Evolutionary conservation across 2,329 filamentous ascomycete species (phyloP).

Genomic region (Xylariaceae sp.): DNA sequence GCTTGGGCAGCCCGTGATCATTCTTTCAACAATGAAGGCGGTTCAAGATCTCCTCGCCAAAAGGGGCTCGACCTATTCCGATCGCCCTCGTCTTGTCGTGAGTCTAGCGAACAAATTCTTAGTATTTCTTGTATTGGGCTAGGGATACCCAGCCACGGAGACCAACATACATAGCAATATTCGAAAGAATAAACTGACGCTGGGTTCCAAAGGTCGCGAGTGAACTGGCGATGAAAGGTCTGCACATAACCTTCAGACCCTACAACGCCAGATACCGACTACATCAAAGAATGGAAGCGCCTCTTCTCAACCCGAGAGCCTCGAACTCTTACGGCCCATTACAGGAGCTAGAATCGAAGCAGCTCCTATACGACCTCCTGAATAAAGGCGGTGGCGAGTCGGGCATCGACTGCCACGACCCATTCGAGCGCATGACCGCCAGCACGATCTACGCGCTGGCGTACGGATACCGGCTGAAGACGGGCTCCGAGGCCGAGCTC

Average conservation of each 20-base stretch:
- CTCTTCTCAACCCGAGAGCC: constrained; percentile 35
- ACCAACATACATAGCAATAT: too few relatives aligned
- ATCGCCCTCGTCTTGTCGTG: constrained; percentile 31
- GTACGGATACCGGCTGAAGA: constrained; percentile 41
- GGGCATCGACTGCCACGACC: constrained; percentile 34
- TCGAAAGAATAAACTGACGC: neutral
- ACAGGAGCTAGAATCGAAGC: constrained; percentile 50
- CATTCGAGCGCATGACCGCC: constrained; percentile 41
- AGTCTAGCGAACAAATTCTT: neutral
- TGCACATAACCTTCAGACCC: constrained; percentile 30
- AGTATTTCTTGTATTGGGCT: neutral
- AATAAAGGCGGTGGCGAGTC: constrained; percentile 26
- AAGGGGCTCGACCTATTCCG: constrained; percentile 22
- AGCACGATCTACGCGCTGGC: constrained; percentile 43
- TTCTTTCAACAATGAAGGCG: constrained; percentile 12
- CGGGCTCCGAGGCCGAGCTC: constrained; percentile 30
- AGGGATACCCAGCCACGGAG: neutral
- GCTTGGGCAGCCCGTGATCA: constrained; percentile 23
- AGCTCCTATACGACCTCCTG: constrained; percentile 47
- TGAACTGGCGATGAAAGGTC: constrained; percentile 39
- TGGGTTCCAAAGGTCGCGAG: constrained; percentile 23
- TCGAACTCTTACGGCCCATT: constrained; percentile 43
- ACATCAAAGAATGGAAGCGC: constrained; percentile 44
- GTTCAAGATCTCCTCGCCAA: constrained; percentile 24
- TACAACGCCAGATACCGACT: constrained; percentile 44